A percentile compares a stretch with the other conserved stretches of the same genome.
Evolutionary conservation across 75 land plant genomes (phyloP).

Genomic region (Selaginella moellendorffii): DNA sequence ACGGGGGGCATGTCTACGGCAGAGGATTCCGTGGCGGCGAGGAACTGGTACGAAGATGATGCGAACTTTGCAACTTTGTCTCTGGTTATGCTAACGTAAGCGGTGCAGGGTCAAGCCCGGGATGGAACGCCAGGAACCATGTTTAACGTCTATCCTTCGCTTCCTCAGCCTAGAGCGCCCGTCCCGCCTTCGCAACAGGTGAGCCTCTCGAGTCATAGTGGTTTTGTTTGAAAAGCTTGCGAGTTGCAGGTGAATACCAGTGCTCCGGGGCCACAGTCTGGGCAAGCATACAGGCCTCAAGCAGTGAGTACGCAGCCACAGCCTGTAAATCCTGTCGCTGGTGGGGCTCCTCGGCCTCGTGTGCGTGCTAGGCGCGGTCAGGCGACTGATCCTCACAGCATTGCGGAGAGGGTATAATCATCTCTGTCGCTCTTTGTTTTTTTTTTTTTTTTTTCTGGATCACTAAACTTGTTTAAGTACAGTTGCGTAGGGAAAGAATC

Average conservation of each 20-base stretch:
- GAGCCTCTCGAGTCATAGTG: neutral
- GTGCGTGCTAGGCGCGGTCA: constrained; percentile 55
- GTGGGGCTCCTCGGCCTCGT: constrained; percentile 23
- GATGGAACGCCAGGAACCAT: neutral
- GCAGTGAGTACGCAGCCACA: constrained; percentile 15
- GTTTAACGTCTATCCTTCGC: neutral
- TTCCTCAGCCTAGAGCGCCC: neutral
- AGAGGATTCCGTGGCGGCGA: neutral
- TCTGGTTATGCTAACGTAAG: too few relatives aligned
- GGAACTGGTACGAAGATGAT: neutral
- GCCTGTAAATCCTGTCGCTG: constrained; percentile 10
- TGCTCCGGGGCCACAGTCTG: constrained; percentile 10
- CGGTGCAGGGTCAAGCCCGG: neutral
- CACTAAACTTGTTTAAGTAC: too few relatives aligned
- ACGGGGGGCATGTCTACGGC: neutral
- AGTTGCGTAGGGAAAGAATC: constrained; percentile 87
- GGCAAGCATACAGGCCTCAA: neutral
- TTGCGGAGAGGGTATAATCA: constrained; percentile 53
- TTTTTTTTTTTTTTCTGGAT: too few relatives aligned
- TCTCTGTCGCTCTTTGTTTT: too few relatives aligned
- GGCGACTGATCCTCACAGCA: constrained; percentile 66
- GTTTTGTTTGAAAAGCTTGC: neutral
- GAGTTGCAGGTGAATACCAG: constrained; percentile 9
- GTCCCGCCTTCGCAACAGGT: neutral
- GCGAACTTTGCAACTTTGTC: too few relatives aligned